These are phyloP conservation scores for Astrephomene gubernaculifera DNA, from an alignment of 139 green algal genomes.

Conservation along the genomic window DNA sequence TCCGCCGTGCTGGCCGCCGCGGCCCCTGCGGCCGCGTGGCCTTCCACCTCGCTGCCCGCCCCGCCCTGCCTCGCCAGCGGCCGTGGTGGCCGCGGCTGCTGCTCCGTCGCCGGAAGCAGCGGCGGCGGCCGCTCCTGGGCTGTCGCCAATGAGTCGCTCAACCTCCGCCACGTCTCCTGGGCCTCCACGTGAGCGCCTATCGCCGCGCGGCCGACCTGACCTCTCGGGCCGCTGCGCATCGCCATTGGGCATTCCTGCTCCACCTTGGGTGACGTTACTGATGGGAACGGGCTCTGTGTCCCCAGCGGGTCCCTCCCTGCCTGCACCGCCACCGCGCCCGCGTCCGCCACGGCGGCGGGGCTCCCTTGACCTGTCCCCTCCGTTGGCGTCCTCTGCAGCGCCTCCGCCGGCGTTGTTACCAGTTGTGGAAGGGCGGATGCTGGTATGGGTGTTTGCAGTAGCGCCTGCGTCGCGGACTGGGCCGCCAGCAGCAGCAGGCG, in stretches of 20 bases:
- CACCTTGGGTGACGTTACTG: neutral
- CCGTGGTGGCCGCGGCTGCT: neutral
- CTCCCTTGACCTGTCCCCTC: neutral
- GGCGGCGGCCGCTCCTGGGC: neutral
- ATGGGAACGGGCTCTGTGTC: neutral
- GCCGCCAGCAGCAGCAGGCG: neutral
- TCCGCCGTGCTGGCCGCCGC: neutral
- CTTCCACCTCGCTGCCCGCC: constrained; percentile 10
- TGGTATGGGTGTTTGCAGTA: constrained; percentile 7
- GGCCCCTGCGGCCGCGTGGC: neutral
- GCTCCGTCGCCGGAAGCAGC: neutral
- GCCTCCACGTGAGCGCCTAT: neutral
- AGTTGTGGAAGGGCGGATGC: constrained; percentile 8
- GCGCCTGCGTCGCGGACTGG: constrained; percentile 22
- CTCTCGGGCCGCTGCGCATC: neutral
- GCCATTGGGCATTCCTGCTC: neutral
- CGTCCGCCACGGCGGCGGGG: constrained; percentile 17
- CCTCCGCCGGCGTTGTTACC: neutral
- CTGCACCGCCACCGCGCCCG: neutral
- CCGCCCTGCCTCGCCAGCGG: constrained; percentile 1
- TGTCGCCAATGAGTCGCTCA: neutral
- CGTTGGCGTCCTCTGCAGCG: neutral
- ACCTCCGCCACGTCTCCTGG: neutral
- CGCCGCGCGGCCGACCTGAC: neutral
- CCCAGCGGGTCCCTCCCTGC: neutral